phyloP scores from a whole-genome alignment of 1,284 basidiomycete genomes.

The Rhodofomes roseus region DNA sequence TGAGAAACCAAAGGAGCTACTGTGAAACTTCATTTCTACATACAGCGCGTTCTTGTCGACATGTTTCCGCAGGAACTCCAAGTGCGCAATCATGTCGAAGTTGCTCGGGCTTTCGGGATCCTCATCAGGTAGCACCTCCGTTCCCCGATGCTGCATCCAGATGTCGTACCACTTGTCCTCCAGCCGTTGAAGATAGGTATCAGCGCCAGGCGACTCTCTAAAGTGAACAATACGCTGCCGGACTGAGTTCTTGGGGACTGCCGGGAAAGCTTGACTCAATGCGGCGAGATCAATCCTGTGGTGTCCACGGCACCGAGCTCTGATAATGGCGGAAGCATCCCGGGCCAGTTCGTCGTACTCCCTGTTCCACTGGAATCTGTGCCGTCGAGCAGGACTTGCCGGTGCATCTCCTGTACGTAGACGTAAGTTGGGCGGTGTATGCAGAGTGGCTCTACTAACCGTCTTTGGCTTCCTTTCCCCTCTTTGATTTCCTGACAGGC shows the following conservation, averaged over 20 bases:
- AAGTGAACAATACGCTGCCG: slow-evolving; percentile 62
- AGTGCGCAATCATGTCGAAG: slow-evolving; percentile 74
- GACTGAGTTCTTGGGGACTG: slow-evolving; percentile 62
- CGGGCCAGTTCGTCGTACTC: slow-evolving; percentile 86
- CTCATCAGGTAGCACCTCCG: slow-evolving; percentile 65
- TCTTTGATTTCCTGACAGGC: slow-evolving; percentile 33
- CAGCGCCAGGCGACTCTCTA: slow-evolving; percentile 59
- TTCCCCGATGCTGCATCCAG: slow-evolving; percentile 71
- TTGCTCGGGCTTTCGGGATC: slow-evolving; percentile 64
- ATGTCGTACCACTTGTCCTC: slow-evolving; percentile 80
- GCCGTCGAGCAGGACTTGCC: slow-evolving; percentile 26
- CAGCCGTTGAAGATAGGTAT: slow-evolving; percentile 73
- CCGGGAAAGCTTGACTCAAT: slow-evolving; percentile 76
- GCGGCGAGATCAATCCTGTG: slow-evolving; percentile 66
- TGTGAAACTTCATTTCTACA: slow-evolving; percentile 31
- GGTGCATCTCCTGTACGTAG: neutral
- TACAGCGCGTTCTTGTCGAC: slow-evolving; percentile 85
- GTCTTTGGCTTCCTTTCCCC: slow-evolving; percentile 29
- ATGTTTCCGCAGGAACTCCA: slow-evolving; percentile 75
- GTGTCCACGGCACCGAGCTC: slow-evolving; percentile 64
- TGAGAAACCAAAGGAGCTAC: neutral
- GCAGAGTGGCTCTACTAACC: neutral
- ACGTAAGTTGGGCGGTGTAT: neutral
- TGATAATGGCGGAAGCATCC: slow-evolving; percentile 81
- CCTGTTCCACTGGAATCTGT: slow-evolving; percentile 78